phyloP scores from a whole-genome alignment of 805 yeast species.

The Metschnikowia baotianmanensis region DNA sequence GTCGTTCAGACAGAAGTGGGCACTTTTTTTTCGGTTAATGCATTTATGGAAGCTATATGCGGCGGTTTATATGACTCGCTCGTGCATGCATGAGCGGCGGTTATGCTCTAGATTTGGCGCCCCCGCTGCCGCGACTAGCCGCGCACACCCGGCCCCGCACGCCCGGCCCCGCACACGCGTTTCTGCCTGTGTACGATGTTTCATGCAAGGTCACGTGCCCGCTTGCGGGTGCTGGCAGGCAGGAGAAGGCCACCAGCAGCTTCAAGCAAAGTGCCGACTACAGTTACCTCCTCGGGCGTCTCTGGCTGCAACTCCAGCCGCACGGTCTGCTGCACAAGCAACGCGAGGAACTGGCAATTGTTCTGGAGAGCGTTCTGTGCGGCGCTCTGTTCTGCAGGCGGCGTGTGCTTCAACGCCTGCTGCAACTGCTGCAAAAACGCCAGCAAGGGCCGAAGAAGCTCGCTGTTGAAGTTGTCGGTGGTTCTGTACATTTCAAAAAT shows the following conservation, averaged over 20 bases:
- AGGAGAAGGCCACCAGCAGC: no score
- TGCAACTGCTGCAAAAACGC: conserved; percentile 18
- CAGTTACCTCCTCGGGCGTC: no score
- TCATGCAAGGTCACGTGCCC: not conserved
- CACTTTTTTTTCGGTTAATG: not conserved
- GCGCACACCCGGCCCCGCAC: conserved; percentile 5
- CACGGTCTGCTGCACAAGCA: conserved; percentile 7
- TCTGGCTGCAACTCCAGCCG: no score
- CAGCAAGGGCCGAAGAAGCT: conserved; percentile 10
- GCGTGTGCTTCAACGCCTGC: conserved; percentile 1
- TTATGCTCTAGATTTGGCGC: conserved; percentile 3
- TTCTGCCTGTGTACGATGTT: not conserved
- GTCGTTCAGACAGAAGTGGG: not conserved
- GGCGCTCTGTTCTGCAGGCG: conserved; percentile 2
- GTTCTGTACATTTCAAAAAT: conserved; percentile 7
- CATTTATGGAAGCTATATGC: not conserved
- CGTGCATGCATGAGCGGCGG: conserved; percentile 7
- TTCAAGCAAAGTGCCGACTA: no score
- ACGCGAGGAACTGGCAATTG: conserved; percentile 32
- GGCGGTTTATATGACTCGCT: conserved; percentile 4
- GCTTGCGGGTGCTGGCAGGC: not conserved
- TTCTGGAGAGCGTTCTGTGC: conserved; percentile 23
- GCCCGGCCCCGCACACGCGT: no score
- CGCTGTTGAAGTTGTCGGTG: conserved; percentile 6
- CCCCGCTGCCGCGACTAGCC: conserved; percentile 3